Conservation (phyloP, 257 asterid genomes). For the Solanum sparsipilum region DNA sequence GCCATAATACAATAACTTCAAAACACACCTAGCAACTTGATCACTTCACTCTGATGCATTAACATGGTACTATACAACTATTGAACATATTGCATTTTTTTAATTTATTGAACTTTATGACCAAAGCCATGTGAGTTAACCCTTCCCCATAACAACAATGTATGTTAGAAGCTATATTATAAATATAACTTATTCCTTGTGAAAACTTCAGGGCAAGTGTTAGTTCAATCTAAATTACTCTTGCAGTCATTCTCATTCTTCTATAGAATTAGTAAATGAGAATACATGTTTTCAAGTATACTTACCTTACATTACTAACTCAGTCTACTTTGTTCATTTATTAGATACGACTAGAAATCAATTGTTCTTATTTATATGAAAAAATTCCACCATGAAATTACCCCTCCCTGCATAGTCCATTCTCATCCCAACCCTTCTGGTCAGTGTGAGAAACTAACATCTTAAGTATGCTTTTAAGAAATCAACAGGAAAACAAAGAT, state of each 20-base stretch:
- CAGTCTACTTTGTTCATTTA: not conserved
- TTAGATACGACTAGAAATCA: not conserved
- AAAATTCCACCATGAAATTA: not conserved
- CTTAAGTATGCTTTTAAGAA: not conserved
- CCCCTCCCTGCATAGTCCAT: not conserved
- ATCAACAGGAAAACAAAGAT: not conserved
- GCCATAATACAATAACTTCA: not conserved
- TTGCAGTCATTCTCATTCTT: not conserved
- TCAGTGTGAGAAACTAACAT: not conserved
- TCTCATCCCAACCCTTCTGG: not conserved
- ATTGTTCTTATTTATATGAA: not conserved
- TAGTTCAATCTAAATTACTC: not conserved
- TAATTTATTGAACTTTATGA: not conserved
- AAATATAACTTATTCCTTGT: not conserved
- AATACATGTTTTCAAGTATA: not conserved
- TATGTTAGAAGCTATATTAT: not conserved
- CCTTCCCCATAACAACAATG: not conserved
- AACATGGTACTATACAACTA: not conserved
- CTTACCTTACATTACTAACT: not conserved
- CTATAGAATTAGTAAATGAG: not conserved
- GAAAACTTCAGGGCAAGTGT: not conserved
- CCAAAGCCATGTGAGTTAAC: not conserved
- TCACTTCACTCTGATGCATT: not conserved
- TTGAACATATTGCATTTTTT: not conserved
- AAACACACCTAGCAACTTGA: not conserved